These are phyloP conservation scores for Zasmidium citrigriseum DNA, from an alignment of 2,329 filamentous ascomycete species.

Conservation along the genomic window DNA sequence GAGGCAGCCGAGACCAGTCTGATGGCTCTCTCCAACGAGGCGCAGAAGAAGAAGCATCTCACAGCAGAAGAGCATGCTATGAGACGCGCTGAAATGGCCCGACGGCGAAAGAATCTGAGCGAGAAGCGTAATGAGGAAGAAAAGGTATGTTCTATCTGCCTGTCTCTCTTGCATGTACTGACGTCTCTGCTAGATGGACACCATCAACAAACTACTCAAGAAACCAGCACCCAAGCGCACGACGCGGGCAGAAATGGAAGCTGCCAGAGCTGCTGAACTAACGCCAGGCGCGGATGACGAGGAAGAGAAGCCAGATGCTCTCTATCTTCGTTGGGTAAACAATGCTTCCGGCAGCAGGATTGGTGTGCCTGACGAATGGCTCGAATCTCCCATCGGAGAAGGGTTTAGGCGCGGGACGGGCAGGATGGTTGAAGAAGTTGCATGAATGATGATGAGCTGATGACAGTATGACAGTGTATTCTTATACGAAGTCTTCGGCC, in stretches of 20 bases:
- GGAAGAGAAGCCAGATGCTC: slow-evolving; percentile 45
- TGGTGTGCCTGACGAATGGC: slow-evolving; percentile 68
- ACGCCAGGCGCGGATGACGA: slow-evolving; percentile 49
- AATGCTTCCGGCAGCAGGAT: slow-evolving; percentile 66
- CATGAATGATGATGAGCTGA: not conserved
- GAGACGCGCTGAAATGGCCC: slow-evolving; percentile 72
- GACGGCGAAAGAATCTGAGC: slow-evolving; percentile 70
- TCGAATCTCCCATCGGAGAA: slow-evolving; percentile 62
- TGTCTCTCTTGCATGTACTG: not conserved
- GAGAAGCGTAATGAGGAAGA: slow-evolving; percentile 79
- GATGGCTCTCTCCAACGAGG: slow-evolving; percentile 62
- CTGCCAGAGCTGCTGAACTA: slow-evolving; percentile 48
- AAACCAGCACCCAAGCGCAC: slow-evolving; percentile 75
- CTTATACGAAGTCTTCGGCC: not conserved
- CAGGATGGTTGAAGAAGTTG: slow-evolving; percentile 16
- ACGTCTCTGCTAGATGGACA: slow-evolving; percentile 68
- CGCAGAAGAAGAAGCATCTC: slow-evolving; percentile 71
- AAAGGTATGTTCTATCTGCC: slow-evolving; percentile 54
- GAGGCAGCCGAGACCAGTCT: slow-evolving; percentile 40
- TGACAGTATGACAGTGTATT: not conserved
- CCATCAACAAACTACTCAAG: slow-evolving; percentile 85
- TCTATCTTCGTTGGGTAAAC: slow-evolving; percentile 72
- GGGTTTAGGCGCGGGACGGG: slow-evolving; percentile 50
- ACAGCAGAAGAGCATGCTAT: slow-evolving; percentile 74
- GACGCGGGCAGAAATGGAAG: slow-evolving; percentile 50